Conservation (phyloP, 257 asterid species). For the Solanum corneliomulleri region DNA sequence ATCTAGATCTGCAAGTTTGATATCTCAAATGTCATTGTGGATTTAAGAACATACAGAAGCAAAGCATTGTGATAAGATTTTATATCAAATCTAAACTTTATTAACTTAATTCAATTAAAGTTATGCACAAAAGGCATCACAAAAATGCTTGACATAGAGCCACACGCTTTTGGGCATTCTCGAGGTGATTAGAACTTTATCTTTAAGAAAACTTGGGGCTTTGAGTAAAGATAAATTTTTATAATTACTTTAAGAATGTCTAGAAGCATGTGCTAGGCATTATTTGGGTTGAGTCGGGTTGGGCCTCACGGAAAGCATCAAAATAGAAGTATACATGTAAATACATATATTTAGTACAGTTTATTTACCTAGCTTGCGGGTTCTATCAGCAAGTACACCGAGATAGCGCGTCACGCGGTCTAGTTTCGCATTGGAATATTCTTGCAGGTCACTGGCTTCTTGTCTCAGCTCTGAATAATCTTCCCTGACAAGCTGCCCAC, state of each 20-base stretch:
- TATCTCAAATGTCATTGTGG: background rate
- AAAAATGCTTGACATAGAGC: background rate
- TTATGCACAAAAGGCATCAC: background rate
- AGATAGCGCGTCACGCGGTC: conserved; percentile 89
- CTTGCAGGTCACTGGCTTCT: conserved; percentile 91
- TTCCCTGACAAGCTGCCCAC: conserved; percentile 69
- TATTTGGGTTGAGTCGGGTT: background rate
- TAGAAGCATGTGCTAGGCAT: background rate
- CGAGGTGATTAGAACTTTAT: background rate
- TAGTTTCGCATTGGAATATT: conserved; percentile 88
- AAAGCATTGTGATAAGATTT: background rate
- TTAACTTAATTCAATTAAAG: background rate
- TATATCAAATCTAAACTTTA: background rate
- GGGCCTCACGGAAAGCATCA: background rate
- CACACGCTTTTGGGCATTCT: background rate
- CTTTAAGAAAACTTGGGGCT: background rate
- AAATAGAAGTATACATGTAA: background rate
- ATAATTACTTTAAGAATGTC: background rate
- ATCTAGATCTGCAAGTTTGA: background rate
- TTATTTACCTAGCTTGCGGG: conserved; percentile 73
- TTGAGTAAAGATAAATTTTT: background rate
- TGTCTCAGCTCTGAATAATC: conserved; percentile 78
- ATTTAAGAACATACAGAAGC: background rate
- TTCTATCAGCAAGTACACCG: conserved; percentile 90
- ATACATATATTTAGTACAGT: background rate